These are phyloP conservation scores for Malus hybrid DNA, from an alignment of 331 rosid genomes.

Conservation along the genomic window DNA sequence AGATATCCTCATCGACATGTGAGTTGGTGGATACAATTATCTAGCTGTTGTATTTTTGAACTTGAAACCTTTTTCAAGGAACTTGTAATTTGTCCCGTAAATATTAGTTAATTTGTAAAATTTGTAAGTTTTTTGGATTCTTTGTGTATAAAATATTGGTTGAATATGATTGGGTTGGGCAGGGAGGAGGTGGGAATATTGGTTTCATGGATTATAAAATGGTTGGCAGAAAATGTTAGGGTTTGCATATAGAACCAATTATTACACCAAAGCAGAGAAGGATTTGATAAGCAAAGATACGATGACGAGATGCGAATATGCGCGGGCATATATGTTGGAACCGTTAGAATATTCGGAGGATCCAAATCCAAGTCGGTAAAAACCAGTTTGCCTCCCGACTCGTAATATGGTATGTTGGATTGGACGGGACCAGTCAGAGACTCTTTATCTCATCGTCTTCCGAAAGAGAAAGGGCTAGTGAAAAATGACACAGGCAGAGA, in stretches of 20 bases:
- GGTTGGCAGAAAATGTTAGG: background rate
- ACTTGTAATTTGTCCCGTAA: background rate
- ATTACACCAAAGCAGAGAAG: background rate
- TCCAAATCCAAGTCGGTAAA: background rate
- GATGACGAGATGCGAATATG: conserved; percentile 9
- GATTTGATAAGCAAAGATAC: background rate
- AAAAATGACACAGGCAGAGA: too few species aligned
- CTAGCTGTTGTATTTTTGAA: too few species aligned
- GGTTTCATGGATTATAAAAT: background rate
- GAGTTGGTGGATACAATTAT: background rate
- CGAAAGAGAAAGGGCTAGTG: too few species aligned
- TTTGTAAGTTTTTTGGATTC: background rate
- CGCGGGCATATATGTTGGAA: background rate
- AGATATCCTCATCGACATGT: fast-evolving
- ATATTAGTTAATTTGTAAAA: too few species aligned
- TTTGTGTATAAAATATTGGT: background rate
- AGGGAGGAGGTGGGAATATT: background rate
- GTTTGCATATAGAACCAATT: background rate
- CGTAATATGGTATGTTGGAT: background rate
- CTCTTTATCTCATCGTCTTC: too few species aligned
- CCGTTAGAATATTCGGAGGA: conserved; percentile 4
- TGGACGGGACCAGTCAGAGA: too few species aligned
- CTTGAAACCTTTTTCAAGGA: fast-evolving
- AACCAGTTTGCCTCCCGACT: background rate
- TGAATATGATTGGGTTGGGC: background rate